Conservation (phyloP, 306 rosid genomes). For the Ochetophila trinervis region DNA sequence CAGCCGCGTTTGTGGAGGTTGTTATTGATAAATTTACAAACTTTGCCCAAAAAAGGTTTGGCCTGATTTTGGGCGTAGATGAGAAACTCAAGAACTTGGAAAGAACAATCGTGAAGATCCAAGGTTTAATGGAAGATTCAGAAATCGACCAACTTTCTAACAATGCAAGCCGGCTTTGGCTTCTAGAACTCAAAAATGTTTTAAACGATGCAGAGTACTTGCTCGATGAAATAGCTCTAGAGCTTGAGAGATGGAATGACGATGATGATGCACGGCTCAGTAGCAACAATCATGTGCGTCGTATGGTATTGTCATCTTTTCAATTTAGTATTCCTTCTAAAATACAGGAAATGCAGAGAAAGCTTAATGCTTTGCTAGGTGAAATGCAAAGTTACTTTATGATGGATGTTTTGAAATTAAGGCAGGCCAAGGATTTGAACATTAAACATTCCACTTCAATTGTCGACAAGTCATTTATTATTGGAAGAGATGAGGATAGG, state of each 20-base stretch:
- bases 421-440: neutral
- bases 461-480: constrained; percentile 2
- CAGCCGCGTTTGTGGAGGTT: constrained; percentile 9
- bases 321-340: constrained; percentile 9
- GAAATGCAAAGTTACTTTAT: constrained; percentile 10
- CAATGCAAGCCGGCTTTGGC: constrained; percentile 1
- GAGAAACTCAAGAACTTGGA: constrained; percentile 11
- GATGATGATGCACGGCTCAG: neutral
- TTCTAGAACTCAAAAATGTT: neutral
- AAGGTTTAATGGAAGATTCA: neutral
- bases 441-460: constrained; percentile 4
- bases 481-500: constrained; percentile 18
- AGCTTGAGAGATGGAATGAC: neutral
- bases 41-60: neutral
- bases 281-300: neutral
- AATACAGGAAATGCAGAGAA: constrained; percentile 1
- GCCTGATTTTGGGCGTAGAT: neutral
- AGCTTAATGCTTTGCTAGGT: neutral
- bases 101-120: constrained; percentile 17
- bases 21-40: constrained; percentile 4
- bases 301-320: neutral
- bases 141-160: neutral
- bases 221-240: constrained; percentile 12
- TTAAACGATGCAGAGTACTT: constrained; percentile 20
- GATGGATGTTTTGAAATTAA: neutral